Evolutionary conservation across 768 basidiomycete genomes (phyloP).

Genomic region (Suillus discolor): DNA sequence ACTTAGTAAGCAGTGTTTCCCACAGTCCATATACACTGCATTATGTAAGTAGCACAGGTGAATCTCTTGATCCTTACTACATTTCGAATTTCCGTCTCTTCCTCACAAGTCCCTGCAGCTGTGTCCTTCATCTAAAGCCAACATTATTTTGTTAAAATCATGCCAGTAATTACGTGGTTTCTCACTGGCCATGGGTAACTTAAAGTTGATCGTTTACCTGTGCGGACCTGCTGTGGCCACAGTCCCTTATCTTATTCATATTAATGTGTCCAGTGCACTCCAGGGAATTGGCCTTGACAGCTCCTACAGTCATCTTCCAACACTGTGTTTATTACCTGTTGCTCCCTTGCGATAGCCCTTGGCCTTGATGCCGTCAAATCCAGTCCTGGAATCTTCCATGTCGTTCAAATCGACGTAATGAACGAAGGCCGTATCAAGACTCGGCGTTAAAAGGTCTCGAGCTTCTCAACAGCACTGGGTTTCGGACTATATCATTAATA

Average conservation of each 20-base stretch:
- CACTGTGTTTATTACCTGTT: slow-evolving; percentile 25
- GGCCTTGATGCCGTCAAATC: slow-evolving; percentile 20
- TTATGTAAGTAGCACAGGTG: not conserved
- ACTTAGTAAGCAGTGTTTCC: not conserved
- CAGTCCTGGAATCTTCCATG: slow-evolving; percentile 27
- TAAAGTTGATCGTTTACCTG: not conserved
- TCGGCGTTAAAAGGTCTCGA: slow-evolving; percentile 24
- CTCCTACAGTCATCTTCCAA: slow-evolving; percentile 18
- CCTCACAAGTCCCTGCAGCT: not conserved
- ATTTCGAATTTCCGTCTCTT: not conserved
- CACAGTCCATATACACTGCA: no score
- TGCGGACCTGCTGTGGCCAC: not conserved
- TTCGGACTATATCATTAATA: slow-evolving; percentile 42
- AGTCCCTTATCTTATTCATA: not conserved
- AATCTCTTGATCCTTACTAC: not conserved
- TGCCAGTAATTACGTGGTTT: not conserved
- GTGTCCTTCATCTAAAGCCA: not conserved
- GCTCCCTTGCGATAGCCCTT: slow-evolving; percentile 21
- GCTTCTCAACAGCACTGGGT: slow-evolving; percentile 27
- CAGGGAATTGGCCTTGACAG: slow-evolving; percentile 17
- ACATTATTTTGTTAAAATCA: not conserved
- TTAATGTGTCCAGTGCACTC: not conserved
- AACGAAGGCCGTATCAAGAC: slow-evolving; percentile 28
- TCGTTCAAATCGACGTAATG: slow-evolving; percentile 35
- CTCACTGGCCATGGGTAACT: not conserved